Evolutionary conservation across 306 rosid species (phyloP).

Genomic region (Prunus mume): DNA sequence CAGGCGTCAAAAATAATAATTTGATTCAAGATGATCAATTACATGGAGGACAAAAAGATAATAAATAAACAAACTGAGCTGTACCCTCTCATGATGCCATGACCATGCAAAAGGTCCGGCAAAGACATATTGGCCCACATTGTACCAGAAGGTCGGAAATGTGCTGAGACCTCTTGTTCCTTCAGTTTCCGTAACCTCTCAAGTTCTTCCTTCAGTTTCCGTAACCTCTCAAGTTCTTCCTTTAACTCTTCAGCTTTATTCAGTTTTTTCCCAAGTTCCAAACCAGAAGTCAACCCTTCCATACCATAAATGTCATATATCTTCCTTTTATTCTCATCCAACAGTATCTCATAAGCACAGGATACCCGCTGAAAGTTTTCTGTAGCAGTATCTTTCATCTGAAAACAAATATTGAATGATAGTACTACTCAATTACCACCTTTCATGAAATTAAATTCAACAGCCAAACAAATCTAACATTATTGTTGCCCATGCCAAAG

Average conservation of each 20-base stretch:
- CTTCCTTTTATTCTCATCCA: slow-evolving; percentile 75
- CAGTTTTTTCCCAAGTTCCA: slow-evolving; percentile 82
- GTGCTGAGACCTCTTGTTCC: slow-evolving; percentile 56
- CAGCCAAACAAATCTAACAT: background rate
- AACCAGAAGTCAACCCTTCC: slow-evolving; percentile 85
- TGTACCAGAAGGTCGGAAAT: slow-evolving; percentile 74
- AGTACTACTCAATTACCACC: background rate
- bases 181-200: slow-evolving; percentile 57
- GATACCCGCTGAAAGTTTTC: slow-evolving; percentile 85
- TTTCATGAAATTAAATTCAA: background rate
- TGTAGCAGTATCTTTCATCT: slow-evolving; percentile 92
- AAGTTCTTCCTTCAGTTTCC: slow-evolving; percentile 58
- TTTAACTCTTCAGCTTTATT: slow-evolving; percentile 72
- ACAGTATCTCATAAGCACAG: slow-evolving; percentile 82
- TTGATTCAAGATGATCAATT: slow-evolving; percentile 1
- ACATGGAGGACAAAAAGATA: background rate
- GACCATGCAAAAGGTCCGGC: slow-evolving; percentile 62
- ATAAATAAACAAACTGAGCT: slow-evolving; percentile 13
- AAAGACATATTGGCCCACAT: slow-evolving; percentile 69
- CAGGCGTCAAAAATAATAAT: background rate
- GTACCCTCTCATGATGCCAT: slow-evolving; percentile 82
- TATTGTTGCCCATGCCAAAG: background rate
- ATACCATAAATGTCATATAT: slow-evolving; percentile 92
- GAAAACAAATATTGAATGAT: slow-evolving; percentile 8
- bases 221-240: slow-evolving; percentile 73